These are phyloP conservation scores for Fraxinus angustifolia DNA, from an alignment of 305 asterid genomes.

Conservation along the genomic window DNA sequence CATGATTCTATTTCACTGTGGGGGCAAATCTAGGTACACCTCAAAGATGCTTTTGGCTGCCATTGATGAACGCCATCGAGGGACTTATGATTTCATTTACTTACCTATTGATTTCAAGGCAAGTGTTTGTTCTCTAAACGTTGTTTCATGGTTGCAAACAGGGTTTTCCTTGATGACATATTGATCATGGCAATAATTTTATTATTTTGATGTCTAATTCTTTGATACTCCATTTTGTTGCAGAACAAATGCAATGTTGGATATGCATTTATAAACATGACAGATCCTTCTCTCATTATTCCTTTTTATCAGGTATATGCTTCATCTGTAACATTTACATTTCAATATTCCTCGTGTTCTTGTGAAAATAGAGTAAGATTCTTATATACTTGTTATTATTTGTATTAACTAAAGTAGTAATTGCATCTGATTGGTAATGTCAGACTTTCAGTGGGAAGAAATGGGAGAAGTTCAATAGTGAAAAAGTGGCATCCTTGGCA, in stretches of 20 bases:
- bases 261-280: slow-evolving; percentile 98
- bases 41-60: slow-evolving; percentile 99
- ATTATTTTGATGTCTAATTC: slow-evolving; percentile 18
- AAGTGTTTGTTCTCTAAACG: slow-evolving; percentile 29
- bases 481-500: slow-evolving; percentile 94
- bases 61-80: slow-evolving; percentile 88
- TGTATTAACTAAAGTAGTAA: slow-evolving; percentile 18
- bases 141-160: neutral
- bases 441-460: slow-evolving; percentile 96
- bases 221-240: slow-evolving; percentile 30
- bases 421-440: slow-evolving; percentile 8
- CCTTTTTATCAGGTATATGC: slow-evolving; percentile 74
- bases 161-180: neutral
- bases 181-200: neutral
- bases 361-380: slow-evolving; percentile 1
- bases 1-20: slow-evolving; percentile 25
- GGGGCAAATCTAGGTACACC: slow-evolving; percentile 61
- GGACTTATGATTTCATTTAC: slow-evolving; percentile 94
- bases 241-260: slow-evolving; percentile 99
- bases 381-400: slow-evolving; percentile 15
- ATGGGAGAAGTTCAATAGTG: slow-evolving; percentile 98
- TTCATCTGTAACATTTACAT: neutral
- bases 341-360: neutral
- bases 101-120: slow-evolving; percentile 95
- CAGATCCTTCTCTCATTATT: slow-evolving; percentile 73